These are phyloP conservation scores for Phytophthora quininea DNA, from an alignment of 352 stramenopile species.

Conservation along the genomic window DNA sequence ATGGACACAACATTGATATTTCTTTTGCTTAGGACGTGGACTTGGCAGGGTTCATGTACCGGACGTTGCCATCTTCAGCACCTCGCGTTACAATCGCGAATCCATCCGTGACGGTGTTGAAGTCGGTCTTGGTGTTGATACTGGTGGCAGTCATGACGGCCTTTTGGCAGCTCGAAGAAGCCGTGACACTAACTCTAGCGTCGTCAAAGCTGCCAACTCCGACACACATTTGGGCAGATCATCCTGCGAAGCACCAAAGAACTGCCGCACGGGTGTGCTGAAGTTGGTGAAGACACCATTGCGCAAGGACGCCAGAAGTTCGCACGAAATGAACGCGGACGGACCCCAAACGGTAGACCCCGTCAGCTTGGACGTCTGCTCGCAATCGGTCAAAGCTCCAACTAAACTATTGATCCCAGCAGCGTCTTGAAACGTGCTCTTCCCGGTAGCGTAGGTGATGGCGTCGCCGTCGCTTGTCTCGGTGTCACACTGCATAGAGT, in stretches of 20 bases:
- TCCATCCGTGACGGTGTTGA: slow-evolving; percentile 46
- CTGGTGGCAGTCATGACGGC: slow-evolving; percentile 60
- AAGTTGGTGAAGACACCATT: slow-evolving; percentile 84
- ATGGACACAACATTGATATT: background rate
- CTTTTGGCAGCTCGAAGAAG: slow-evolving; percentile 47
- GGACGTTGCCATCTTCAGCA: slow-evolving; percentile 51
- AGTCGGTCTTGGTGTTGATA: slow-evolving; percentile 60
- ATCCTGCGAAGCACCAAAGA: slow-evolving; percentile 48
- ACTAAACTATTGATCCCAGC: slow-evolving; percentile 54
- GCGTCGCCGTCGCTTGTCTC: slow-evolving; percentile 33
- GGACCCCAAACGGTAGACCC: slow-evolving; percentile 44
- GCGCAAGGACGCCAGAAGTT: slow-evolving; percentile 67
- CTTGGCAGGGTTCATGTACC: slow-evolving; percentile 45
- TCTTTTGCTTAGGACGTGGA: background rate
- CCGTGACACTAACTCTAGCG: slow-evolving; percentile 45
- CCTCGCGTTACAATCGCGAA: slow-evolving; percentile 73
- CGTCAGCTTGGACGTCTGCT: slow-evolving; percentile 46
- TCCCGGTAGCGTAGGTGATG: slow-evolving; percentile 46
- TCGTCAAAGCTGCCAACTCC: slow-evolving; percentile 50
- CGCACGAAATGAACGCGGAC: slow-evolving; percentile 67
- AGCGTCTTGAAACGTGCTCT: slow-evolving; percentile 51
- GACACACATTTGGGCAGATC: slow-evolving; percentile 65
- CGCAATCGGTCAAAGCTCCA: slow-evolving; percentile 55
- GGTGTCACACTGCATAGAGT: slow-evolving; percentile 49
- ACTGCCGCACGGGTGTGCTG: slow-evolving; percentile 59